A percentile compares a stretch with the other conserved stretches of the same genome.
Evolutionary conservation across 148 eudicot genomes (phyloP).

Genomic region (Camellia lanceoleosa): DNA sequence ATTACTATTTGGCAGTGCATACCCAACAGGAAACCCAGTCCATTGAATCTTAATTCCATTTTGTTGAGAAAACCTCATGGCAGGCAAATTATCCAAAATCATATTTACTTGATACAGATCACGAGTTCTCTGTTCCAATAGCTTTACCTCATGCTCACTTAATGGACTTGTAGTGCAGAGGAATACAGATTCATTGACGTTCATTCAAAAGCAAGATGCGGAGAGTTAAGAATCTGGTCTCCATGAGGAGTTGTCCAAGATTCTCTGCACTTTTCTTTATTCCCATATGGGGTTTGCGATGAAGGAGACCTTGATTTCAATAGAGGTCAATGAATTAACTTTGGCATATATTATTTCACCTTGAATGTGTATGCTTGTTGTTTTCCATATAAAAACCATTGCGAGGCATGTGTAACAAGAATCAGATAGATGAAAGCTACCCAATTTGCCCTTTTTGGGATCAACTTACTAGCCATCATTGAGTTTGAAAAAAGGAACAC

Average conservation of each 20-base stretch:
- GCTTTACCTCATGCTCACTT: constrained; percentile 55
- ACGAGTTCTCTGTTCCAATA: constrained; percentile 61
- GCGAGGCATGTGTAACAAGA: constrained; percentile 34
- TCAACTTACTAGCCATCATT: constrained; percentile 30
- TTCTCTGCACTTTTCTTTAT: constrained; percentile 71
- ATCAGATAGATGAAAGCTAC: constrained; percentile 26
- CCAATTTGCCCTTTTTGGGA: constrained; percentile 28
- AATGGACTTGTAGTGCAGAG: constrained; percentile 50
- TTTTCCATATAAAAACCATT: constrained; percentile 67
- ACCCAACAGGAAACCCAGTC: constrained; percentile 72
- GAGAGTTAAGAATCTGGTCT: constrained; percentile 67
- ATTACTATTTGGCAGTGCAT: constrained; percentile 35
- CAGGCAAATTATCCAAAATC: constrained; percentile 72
- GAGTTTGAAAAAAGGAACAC: constrained; percentile 12
- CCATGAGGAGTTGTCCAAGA: constrained; percentile 84
- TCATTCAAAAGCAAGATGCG: constrained; percentile 67
- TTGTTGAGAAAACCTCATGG: constrained; percentile 52
- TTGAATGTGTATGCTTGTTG: constrained; percentile 54
- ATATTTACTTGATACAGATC: constrained; percentile 71
- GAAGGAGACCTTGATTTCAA: constrained; percentile 73
- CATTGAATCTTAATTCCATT: constrained; percentile 53
- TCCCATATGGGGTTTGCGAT: constrained; percentile 52
- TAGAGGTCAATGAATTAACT: constrained; percentile 71
- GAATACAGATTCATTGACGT: constrained; percentile 53
- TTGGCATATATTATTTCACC: constrained; percentile 51